Evolutionary conservation across 306 rosid genomes (phyloP), one percentile per base, ranked within the genome.

Genomic region (Gastrolobium bilobum): DNA sequence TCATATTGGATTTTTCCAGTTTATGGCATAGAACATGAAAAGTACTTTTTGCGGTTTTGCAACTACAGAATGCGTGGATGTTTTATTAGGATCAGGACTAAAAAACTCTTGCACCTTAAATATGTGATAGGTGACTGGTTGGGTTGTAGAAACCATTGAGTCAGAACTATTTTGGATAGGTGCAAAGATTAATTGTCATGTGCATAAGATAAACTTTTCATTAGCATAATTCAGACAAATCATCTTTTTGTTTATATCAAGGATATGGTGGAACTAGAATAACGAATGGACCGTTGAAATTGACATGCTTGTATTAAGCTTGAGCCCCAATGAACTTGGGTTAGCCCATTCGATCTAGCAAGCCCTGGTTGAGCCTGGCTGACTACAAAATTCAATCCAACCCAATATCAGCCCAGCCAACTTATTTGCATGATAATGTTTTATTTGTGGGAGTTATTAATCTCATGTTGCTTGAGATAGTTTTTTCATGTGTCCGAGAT

Each of bases 51-150:
- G 34, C 14, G 42, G 39, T 61, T 75, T 15, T 75, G 29, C 54
- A 75, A 6, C 62, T 30, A 61, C 7, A 40, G 62, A 56, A 75
- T 10, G 61, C 68, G 79, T 38, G 50, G 44, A 34, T 35, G 20
- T 35, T 34, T 60, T 4, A 13, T 35, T n/a, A 62, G 47, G 68
- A 62, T 4, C 37, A 40, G 51, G 14, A 64, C 35, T 15, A 1
- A 4, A 65, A 37, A 33, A 10, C 11, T 10, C 10, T 6, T 42
- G 37, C 71, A 46, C 67, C 46, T 57, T 57, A 10, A 30, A 9
- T 29, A 57, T 57, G 63, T 57, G 14, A 30, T 57, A 0, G 46
- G 8, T n/a, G 3, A 15, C 0, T 34, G 29, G 4, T 6, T 43
- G 69, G 31, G 4, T 38, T 39, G 15, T 60, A 6, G 47, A 35